phyloP scores from a whole-genome alignment of 139 green algal genomes.

The Parachlorella kessleri region DNA sequence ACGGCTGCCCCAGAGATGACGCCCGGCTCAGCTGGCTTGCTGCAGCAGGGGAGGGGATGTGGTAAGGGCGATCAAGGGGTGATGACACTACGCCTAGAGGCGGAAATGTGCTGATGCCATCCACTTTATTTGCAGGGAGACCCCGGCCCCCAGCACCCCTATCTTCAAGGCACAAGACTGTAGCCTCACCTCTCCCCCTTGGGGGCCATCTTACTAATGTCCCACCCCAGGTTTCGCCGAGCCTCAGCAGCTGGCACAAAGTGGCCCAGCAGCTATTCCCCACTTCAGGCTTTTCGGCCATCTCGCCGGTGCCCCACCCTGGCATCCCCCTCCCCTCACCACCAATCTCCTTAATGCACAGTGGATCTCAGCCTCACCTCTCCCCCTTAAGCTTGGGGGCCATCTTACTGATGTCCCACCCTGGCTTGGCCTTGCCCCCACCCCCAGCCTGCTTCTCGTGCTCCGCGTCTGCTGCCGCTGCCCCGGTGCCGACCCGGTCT shows the following conservation, averaged over 20 bases:
- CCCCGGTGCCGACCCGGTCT: neutral
- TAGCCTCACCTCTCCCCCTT: constrained; percentile 14
- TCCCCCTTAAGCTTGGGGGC: constrained; percentile 33
- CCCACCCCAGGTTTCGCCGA: constrained; percentile 8
- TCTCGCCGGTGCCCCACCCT: neutral
- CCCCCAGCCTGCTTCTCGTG: constrained; percentile 8
- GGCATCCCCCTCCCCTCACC: neutral
- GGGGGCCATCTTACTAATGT: constrained; percentile 36
- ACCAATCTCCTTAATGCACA: neutral
- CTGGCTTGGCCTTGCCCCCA: constrained; percentile 9
- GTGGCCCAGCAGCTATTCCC: neutral
- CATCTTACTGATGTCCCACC: constrained; percentile 39
- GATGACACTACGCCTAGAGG: neutral
- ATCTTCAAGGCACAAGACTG: neutral
- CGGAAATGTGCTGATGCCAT: neutral
- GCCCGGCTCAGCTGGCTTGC: constrained; percentile 7
- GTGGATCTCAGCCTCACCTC: neutral
- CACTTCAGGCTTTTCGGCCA: neutral
- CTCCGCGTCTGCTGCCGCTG: neutral
- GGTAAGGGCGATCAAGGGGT: too few species aligned
- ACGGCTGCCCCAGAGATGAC: constrained; percentile 21
- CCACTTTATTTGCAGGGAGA: neutral
- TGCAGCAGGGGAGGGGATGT: too few species aligned
- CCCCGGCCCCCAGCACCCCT: neutral
- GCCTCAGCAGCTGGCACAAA: neutral